A percentile compares a stretch with the other conserved stretches of the same genome.
Evolutionary conservation across 345 rosid species (phyloP).

Genomic region (Kandelia obovata): DNA sequence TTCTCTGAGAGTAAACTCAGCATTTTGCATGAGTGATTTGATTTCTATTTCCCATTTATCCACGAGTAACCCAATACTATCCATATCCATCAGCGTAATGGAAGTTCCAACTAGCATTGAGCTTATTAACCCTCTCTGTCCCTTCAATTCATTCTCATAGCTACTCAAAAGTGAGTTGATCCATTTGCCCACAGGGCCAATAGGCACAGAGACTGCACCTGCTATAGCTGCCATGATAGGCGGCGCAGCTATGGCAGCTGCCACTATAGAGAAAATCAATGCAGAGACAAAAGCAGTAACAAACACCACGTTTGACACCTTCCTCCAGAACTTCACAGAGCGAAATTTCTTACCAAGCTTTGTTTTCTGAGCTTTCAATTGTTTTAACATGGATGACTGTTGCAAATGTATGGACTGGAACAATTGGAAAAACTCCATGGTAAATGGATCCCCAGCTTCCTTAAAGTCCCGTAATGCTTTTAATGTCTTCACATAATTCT

Average conservation of each 20-base stretch:
- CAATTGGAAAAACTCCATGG: slow-evolving; percentile 52
- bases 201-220: slow-evolving; percentile 62
- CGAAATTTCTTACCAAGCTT: slow-evolving; percentile 65
- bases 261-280: slow-evolving; percentile 76
- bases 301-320: slow-evolving; percentile 66
- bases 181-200: slow-evolving; percentile 80
- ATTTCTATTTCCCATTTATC: slow-evolving; percentile 51
- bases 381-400: slow-evolving; percentile 50
- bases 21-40: slow-evolving; percentile 46
- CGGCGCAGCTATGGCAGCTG: slow-evolving; percentile 81
- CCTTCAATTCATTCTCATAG: slow-evolving; percentile 53
- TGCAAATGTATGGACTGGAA: slow-evolving; percentile 48
- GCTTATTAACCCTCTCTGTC: slow-evolving; percentile 47
- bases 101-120: slow-evolving; percentile 47
- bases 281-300: slow-evolving; percentile 66
- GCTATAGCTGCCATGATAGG: slow-evolving; percentile 66
- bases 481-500: slow-evolving; percentile 54
- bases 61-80: slow-evolving; percentile 52
- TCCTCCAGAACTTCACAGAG: slow-evolving; percentile 67
- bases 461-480: slow-evolving; percentile 61
- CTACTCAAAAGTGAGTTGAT: slow-evolving; percentile 57
- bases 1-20: slow-evolving; percentile 47
- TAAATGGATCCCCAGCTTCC: slow-evolving; percentile 66
- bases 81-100: slow-evolving; percentile 64
- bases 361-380: slow-evolving; percentile 42